phyloP scores from a whole-genome alignment of 2,329 filamentous ascomycete species.

The Didymella keratinophila region DNA sequence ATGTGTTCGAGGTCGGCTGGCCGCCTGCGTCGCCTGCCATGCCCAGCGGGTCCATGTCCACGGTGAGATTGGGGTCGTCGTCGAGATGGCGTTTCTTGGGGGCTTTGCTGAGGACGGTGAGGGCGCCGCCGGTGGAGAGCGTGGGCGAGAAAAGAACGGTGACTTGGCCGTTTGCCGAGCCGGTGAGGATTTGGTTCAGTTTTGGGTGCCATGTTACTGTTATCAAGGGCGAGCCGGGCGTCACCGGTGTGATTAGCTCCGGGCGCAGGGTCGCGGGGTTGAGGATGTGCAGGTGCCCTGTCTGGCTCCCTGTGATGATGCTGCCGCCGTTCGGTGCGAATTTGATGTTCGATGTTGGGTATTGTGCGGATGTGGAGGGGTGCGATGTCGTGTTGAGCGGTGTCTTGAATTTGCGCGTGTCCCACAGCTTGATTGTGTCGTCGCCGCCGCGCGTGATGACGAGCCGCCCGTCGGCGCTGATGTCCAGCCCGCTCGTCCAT shows the following conservation, averaged over 20 bases:
- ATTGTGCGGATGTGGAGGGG: conserved; percentile 82
- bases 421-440: conserved; percentile 94
- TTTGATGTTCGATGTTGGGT: conserved; percentile 83
- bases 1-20: conserved; percentile 57
- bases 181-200: conserved; percentile 94
- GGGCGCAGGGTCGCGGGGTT: conserved; percentile 89
- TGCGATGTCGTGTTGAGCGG: conserved; percentile 83
- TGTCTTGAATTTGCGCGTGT: conserved; percentile 92
- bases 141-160: conserved; percentile 90
- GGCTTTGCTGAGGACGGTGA: conserved; percentile 88
- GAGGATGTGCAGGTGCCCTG: conserved; percentile 87
- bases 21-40: conserved; percentile 75
- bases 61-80: conserved; percentile 83
- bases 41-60: conserved; percentile 75
- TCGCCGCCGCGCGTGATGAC: conserved; percentile 92
- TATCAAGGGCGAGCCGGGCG: conserved; percentile 81
- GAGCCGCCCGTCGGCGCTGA: conserved; percentile 89
- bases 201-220: conserved; percentile 91
- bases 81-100: conserved; percentile 96
- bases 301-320: conserved; percentile 87
- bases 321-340: conserved; percentile 86
- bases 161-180: conserved; percentile 88
- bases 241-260: conserved; percentile 88
- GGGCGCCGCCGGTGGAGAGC: conserved; percentile 81
- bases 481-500: conserved; percentile 91